phyloP scores from a whole-genome alignment of 306 rosid species.

The Corylus americana region DNA sequence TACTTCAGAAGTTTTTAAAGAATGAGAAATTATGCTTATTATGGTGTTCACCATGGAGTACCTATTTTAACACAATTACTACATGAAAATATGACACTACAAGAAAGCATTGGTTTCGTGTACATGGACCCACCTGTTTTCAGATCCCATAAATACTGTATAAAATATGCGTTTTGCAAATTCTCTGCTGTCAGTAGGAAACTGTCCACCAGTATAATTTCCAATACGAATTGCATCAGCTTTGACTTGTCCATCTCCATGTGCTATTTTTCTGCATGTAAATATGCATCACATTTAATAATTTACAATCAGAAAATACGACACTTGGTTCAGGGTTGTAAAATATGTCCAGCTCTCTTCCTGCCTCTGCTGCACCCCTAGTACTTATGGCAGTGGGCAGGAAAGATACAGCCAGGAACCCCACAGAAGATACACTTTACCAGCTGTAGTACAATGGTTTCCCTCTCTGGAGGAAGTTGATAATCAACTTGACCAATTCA shows the following conservation, averaged over 20 bases:
- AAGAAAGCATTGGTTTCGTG: constrained; percentile 15
- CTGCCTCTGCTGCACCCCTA: constrained; percentile 12
- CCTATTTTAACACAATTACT: neutral
- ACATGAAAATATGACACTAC: neutral
- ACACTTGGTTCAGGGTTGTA: constrained; percentile 14
- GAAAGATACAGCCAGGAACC: neutral
- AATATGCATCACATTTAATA: constrained; percentile 23
- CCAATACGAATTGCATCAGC: constrained; percentile 91
- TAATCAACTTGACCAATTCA: neutral
- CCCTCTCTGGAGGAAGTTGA: neutral
- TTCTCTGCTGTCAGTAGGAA: constrained; percentile 88
- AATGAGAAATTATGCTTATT: neutral
- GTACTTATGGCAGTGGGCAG: neutral
- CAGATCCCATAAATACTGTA: constrained; percentile 94
- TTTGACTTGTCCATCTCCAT: constrained; percentile 87
- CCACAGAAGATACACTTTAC: neutral
- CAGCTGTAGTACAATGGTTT: neutral
- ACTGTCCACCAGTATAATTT: constrained; percentile 77
- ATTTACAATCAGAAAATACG: constrained; percentile 11
- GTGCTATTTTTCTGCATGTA: constrained; percentile 66
- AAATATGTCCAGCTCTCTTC: constrained; percentile 13
- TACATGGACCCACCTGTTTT: constrained; percentile 62
- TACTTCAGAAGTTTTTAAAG: neutral
- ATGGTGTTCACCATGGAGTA: neutral
- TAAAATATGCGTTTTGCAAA: constrained; percentile 85